Evolutionary conservation across 2,329 filamentous ascomycete species (phyloP).

Genomic region (Nakataea oryzae): DNA sequence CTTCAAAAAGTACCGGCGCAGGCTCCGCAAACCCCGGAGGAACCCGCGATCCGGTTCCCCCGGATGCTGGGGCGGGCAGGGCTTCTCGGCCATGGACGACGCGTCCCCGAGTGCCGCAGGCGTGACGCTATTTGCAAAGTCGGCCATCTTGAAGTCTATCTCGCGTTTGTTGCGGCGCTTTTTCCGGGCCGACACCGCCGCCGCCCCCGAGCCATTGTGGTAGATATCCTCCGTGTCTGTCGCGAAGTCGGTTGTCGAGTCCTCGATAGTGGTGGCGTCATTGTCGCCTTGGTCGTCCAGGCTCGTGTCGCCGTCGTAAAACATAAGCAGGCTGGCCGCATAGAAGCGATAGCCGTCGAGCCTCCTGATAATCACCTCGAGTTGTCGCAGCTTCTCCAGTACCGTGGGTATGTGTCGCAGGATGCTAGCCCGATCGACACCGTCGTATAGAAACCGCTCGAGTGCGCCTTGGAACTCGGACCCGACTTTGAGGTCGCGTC

Average conservation of each 20-base stretch:
- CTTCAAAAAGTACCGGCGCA: conserved; percentile 75
- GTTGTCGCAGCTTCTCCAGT: conserved; percentile 67
- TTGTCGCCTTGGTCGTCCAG: conserved; percentile 28
- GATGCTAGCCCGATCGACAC: conserved; percentile 69
- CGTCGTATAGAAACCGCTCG: conserved; percentile 84
- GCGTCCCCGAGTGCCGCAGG: conserved; percentile 57
- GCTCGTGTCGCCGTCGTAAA: conserved; percentile 78
- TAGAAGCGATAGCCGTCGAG: conserved; percentile 89
- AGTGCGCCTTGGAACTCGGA: conserved; percentile 81
- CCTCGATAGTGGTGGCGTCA: conserved; percentile 38
- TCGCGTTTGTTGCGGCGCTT: conserved; percentile 41
- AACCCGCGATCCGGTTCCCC: conserved; percentile 81
- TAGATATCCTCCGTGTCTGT: conserved; percentile 44
- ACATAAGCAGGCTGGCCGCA: conserved; percentile 85
- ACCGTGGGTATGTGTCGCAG: conserved; percentile 80
- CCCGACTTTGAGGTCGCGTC: conserved; percentile 77
- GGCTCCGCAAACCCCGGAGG: conserved; percentile 67
- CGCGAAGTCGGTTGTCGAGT: conserved; percentile 47
- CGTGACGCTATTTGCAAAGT: conserved; percentile 96
- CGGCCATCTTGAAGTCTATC: conserved; percentile 93
- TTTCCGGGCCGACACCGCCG: conserved; percentile 20
- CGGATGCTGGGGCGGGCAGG: conserved; percentile 74
- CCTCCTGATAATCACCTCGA: conserved; percentile 73
- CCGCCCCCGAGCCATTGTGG: conserved; percentile 15
- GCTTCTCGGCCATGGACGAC: conserved; percentile 28